phyloP scores from a whole-genome alignment of 2,329 filamentous ascomycete species.

The Pseudocercospora crystallina region DNA sequence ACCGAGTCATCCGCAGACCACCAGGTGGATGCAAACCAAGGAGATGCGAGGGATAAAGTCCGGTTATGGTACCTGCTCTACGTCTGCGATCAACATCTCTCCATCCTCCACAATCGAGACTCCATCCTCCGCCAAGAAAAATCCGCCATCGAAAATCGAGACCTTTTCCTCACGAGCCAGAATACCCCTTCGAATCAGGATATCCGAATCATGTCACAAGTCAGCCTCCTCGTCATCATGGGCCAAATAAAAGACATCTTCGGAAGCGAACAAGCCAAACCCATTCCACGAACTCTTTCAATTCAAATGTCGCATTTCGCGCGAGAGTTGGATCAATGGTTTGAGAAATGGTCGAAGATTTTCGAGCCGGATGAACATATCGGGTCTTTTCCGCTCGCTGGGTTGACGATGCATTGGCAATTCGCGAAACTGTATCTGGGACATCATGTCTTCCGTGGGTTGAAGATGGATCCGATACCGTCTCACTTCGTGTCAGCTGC shows the following conservation, averaged over 20 bases:
- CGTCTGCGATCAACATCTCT: constrained; percentile 66
- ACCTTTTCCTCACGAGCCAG: constrained; percentile 55
- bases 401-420: constrained; percentile 51
- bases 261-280: constrained; percentile 55
- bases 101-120: constrained; percentile 60
- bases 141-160: constrained; percentile 57
- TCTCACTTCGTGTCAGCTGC: constrained; percentile 48
- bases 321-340: constrained; percentile 52
- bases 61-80: constrained; percentile 64
- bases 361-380: constrained; percentile 47
- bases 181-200: constrained; percentile 51
- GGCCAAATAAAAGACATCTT: constrained; percentile 56
- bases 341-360: constrained; percentile 22
- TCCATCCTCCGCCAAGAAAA: constrained; percentile 59
- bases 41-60: constrained; percentile 52
- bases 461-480: constrained; percentile 51
- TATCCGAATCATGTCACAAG: constrained; percentile 58
- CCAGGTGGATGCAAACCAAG: constrained; percentile 25
- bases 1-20: constrained; percentile 5
- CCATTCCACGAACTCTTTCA: constrained; percentile 52
- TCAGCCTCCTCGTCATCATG: constrained; percentile 59
- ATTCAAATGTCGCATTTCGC: constrained; percentile 49
- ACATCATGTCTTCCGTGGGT: constrained; percentile 48
- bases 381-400: constrained; percentile 34
- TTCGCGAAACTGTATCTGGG: constrained; percentile 56